Evolutionary conservation across 2,329 filamentous ascomycete species (phyloP).

Genomic region (Colletotrichum sansevieriae): DNA sequence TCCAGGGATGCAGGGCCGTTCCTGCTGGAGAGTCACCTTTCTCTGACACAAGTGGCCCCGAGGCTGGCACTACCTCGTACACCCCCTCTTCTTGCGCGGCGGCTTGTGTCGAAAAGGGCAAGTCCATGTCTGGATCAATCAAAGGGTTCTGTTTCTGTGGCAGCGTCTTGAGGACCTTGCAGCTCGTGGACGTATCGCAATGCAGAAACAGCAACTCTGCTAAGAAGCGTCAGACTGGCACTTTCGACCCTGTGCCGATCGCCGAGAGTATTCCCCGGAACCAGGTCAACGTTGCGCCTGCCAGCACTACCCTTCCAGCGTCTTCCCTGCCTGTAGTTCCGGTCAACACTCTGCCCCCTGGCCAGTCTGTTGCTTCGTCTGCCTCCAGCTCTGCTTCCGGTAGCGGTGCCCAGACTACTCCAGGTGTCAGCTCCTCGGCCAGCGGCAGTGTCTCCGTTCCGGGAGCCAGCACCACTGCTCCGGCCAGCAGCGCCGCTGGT

Average conservation of each 20-base stretch:
- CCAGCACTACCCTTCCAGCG: slow-evolving; percentile 1
- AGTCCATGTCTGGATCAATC: background rate
- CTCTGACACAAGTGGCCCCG: background rate
- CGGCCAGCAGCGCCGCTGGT: slow-evolving; percentile 2
- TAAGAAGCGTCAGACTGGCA: slow-evolving; percentile 16
- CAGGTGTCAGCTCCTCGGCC: background rate
- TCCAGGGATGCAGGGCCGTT: slow-evolving; percentile 16
- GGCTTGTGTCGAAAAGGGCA: background rate
- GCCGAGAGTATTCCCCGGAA: background rate
- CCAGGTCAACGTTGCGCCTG: slow-evolving; percentile 6
- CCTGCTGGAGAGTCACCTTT: slow-evolving; percentile 32
- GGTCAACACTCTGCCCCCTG: slow-evolving; percentile 15
- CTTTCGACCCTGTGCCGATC: slow-evolving; percentile 9
- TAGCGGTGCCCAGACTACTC: background rate
- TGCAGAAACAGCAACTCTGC: background rate
- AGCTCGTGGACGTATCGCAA: background rate
- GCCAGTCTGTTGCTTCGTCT: background rate
- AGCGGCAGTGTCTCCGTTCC: background rate
- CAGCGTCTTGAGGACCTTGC: background rate
- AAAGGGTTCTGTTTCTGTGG: slow-evolving; percentile 22
- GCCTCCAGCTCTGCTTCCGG: background rate
- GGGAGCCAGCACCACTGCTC: background rate
- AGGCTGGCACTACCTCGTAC: background rate
- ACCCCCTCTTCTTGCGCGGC: background rate
- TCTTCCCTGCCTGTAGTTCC: background rate